Conservation (phyloP, 495 filamentous ascomycete species). For the Chaetomium fimeti region DNA sequence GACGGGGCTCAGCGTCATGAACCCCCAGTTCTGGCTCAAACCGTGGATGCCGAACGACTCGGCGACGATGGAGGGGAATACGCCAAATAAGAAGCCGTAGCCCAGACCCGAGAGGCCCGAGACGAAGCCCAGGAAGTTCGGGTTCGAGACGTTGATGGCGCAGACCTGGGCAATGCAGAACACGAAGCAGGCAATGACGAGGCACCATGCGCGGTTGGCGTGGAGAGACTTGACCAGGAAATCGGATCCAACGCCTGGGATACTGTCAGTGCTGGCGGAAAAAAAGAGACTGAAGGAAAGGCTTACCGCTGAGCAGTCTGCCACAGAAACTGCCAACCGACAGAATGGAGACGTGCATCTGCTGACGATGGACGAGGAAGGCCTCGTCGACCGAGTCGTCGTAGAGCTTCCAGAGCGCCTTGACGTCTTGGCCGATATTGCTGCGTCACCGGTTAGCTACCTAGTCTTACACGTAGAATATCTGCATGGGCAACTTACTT, state of each 20-base stretch:
- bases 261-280: constrained; percentile 7
- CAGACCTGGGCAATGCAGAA: constrained; percentile 80
- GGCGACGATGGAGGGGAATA: constrained; percentile 86
- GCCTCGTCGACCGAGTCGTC: constrained; percentile 68
- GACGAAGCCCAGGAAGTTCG: constrained; percentile 71
- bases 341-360: constrained; percentile 89
- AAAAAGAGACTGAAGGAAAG: not conserved
- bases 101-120: constrained; percentile 82
- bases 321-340: constrained; percentile 83
- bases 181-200: constrained; percentile 70
- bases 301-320: constrained; percentile 68
- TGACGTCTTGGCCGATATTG: constrained; percentile 93
- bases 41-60: constrained; percentile 89
- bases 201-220: constrained; percentile 84
- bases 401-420: constrained; percentile 74
- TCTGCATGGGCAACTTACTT: constrained; percentile 62
- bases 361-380: constrained; percentile 79
- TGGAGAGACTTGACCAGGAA: constrained; percentile 75
- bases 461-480: not conserved
- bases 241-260: constrained; percentile 82
- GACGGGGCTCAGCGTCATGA: constrained; percentile 85
- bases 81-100: constrained; percentile 93
- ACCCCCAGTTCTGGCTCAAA: constrained; percentile 90
- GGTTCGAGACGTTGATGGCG: constrained; percentile 76
- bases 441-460: constrained; percentile 52